Conservation (phyloP, 2,329 filamentous ascomycete genomes). For the Colletotrichum echinochloae region DNA sequence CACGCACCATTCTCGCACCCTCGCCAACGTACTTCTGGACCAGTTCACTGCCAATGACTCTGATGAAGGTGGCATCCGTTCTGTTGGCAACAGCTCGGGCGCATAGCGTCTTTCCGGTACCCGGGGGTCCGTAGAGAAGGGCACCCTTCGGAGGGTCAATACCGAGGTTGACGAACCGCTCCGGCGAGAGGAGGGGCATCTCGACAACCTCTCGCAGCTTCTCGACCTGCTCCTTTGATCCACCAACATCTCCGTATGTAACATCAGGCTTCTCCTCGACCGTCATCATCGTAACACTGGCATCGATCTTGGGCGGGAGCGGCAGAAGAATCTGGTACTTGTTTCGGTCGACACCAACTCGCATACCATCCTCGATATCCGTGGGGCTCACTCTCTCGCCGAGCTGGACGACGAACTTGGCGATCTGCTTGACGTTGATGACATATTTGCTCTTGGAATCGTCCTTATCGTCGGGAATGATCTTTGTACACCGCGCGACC, state of each 20-base stretch:
- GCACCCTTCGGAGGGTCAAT: slow-evolving; percentile 99
- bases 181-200: slow-evolving; percentile 95
- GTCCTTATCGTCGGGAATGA: slow-evolving; percentile 96
- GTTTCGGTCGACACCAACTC: slow-evolving; percentile 96
- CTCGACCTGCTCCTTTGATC: slow-evolving; percentile 99
- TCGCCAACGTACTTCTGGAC: slow-evolving; percentile 99
- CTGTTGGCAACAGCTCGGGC: slow-evolving; percentile 96
- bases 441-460: slow-evolving; percentile 99
- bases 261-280: slow-evolving; percentile 99
- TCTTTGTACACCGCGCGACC: slow-evolving; percentile 98
- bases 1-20: slow-evolving; percentile 96
- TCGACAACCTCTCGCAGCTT: slow-evolving; percentile 98
- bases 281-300: slow-evolving; percentile 99
- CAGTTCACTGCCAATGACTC: slow-evolving; percentile 96
- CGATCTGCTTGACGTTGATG: slow-evolving; percentile 99
- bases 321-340: slow-evolving; percentile 99
- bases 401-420: slow-evolving; percentile 98
- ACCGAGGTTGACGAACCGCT: slow-evolving; percentile 97
- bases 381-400: slow-evolving; percentile 97
- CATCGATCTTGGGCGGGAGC: slow-evolving; percentile 97
- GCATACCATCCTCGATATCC: slow-evolving; percentile 99
- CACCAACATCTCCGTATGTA: slow-evolving; percentile 97
- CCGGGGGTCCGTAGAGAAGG: slow-evolving; percentile 93
- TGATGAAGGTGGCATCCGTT: slow-evolving; percentile 98
- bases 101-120: slow-evolving; percentile 99